These are phyloP conservation scores for Pistacia vera DNA, from an alignment of 345 rosid species.

Conservation along the genomic window DNA sequence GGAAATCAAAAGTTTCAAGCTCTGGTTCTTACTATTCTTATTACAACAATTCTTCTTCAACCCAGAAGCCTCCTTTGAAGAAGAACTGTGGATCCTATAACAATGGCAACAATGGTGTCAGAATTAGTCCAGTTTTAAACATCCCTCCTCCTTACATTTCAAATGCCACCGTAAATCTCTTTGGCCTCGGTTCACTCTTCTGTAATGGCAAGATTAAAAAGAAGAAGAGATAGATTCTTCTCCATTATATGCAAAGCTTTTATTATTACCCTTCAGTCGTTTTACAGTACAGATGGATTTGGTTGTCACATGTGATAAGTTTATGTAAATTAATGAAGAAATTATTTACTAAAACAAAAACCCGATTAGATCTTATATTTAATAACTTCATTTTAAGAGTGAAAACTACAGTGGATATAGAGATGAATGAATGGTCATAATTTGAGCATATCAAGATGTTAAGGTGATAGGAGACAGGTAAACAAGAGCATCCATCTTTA, in stretches of 20 bases:
- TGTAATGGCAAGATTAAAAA: slow-evolving; percentile 70
- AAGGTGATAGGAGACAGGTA: slow-evolving; percentile 42
- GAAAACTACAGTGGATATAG: slow-evolving; percentile 10
- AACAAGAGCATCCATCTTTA: slow-evolving; percentile 29
- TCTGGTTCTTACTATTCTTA: slow-evolving; percentile 33
- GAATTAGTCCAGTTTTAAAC: slow-evolving; percentile 73
- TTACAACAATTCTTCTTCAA: slow-evolving; percentile 7
- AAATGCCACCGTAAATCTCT: slow-evolving; percentile 58
- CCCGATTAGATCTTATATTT: too few relatives aligned
- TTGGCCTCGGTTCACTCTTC: slow-evolving; percentile 72
- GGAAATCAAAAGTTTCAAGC: slow-evolving; percentile 38
- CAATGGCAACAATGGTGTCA: slow-evolving; percentile 47
- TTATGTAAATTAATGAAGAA: slow-evolving; percentile 35
- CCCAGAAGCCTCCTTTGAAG: slow-evolving; percentile 52
- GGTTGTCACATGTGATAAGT: slow-evolving; percentile 51
- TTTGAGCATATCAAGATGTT: slow-evolving; percentile 32
- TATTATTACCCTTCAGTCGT: background rate
- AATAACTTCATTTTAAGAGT: background rate
- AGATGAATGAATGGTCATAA: slow-evolving; percentile 22
- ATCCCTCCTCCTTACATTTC: slow-evolving; percentile 69
- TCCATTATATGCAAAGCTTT: background rate
- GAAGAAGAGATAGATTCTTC: slow-evolving; percentile 50
- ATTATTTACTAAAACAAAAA: background rate
- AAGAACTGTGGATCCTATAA: slow-evolving; percentile 43
- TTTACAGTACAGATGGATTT: slow-evolving; percentile 48